Percentiles rank a stretch among this genome's conserved stretches.
Evolutionary conservation across 768 basidiomycete species (phyloP).

Genomic region (Astraeus odoratus): DNA sequence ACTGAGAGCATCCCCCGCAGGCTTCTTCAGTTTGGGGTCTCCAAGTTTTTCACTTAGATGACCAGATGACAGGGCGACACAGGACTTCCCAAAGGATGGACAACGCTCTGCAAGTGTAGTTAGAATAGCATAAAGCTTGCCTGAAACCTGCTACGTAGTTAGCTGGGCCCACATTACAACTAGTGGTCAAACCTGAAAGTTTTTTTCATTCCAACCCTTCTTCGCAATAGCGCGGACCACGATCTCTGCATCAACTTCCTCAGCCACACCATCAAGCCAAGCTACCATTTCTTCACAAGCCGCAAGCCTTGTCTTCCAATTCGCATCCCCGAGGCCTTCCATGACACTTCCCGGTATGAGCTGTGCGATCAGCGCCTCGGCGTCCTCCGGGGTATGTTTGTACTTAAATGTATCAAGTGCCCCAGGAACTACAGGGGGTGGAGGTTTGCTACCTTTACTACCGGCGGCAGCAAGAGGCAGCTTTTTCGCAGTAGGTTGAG

Average conservation of each 20-base stretch:
- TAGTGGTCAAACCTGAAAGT: constrained; percentile 70
- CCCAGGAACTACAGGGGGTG: constrained; percentile 42
- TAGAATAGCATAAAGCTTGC: constrained; percentile 81
- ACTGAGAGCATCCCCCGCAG: constrained; percentile 82
- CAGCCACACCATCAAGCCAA: constrained; percentile 71
- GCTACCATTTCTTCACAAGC: constrained; percentile 78
- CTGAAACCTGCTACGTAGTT: constrained; percentile 59
- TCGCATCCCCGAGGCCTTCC: constrained; percentile 72
- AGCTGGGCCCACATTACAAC: not conserved
- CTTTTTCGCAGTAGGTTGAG: constrained; percentile 37
- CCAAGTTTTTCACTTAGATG: constrained; percentile 93
- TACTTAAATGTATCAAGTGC: constrained; percentile 83
- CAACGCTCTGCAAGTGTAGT: constrained; percentile 65
- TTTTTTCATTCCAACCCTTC: constrained; percentile 98
- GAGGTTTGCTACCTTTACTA: constrained; percentile 40
- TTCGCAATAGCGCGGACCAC: constrained; percentile 82
- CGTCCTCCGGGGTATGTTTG: constrained; percentile 87
- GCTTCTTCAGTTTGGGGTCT: constrained; percentile 94
- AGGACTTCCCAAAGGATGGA: constrained; percentile 80
- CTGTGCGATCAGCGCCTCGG: constrained; percentile 70
- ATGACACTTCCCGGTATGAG: constrained; percentile 65
- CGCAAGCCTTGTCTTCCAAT: constrained; percentile 90
- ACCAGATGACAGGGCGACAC: constrained; percentile 70
- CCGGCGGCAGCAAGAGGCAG: constrained; percentile 31
- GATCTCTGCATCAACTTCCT: constrained; percentile 78